Evolutionary conservation across 2,329 filamentous ascomycete species (phyloP).

Genomic region (Nemania diffusa): DNA sequence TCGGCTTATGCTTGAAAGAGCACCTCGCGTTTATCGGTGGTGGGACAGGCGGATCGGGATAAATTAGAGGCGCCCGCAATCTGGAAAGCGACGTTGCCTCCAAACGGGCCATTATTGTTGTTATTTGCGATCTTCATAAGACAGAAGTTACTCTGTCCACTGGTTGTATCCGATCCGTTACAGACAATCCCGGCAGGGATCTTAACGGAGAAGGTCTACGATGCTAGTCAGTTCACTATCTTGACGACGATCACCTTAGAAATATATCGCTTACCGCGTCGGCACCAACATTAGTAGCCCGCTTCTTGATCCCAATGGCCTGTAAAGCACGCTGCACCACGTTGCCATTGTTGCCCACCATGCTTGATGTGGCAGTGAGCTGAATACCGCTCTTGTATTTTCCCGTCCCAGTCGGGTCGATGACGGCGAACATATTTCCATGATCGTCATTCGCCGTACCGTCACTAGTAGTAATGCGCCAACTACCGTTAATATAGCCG

Average conservation of each 20-base stretch:
- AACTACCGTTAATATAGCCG: constrained; percentile 20
- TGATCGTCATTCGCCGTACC: constrained; percentile 27
- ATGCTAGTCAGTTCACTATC: not conserved
- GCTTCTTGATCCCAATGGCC: constrained; percentile 27
- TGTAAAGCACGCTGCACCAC: constrained; percentile 25
- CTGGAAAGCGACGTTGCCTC: constrained; percentile 29
- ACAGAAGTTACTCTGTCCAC: constrained; percentile 28
- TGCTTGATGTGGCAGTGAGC: constrained; percentile 15
- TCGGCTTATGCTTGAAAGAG: constrained; percentile 10
- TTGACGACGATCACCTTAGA: not conserved
- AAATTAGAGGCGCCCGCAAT: not conserved
- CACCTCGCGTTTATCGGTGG: not conserved
- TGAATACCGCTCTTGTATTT: constrained; percentile 19
- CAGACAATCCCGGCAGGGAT: constrained; percentile 24
- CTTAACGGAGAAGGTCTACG: constrained; percentile 22
- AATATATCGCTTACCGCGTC: constrained; percentile 22
- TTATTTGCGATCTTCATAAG: constrained; percentile 33
- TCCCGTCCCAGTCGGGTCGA: constrained; percentile 27
- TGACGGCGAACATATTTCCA: constrained; percentile 26
- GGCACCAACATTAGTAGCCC: constrained; percentile 26
- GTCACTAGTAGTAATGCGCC: constrained; percentile 32
- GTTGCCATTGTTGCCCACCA: constrained; percentile 25
- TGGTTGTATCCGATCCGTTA: constrained; percentile 18
- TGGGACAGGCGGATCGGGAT: not conserved
- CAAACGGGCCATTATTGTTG: constrained; percentile 29